A percentile compares a stretch with the other conserved stretches of the same genome.
These are phyloP conservation scores for Leucocoprinus sp. DNA, from an alignment of 768 basidiomycete species.

Conservation along the genomic window DNA sequence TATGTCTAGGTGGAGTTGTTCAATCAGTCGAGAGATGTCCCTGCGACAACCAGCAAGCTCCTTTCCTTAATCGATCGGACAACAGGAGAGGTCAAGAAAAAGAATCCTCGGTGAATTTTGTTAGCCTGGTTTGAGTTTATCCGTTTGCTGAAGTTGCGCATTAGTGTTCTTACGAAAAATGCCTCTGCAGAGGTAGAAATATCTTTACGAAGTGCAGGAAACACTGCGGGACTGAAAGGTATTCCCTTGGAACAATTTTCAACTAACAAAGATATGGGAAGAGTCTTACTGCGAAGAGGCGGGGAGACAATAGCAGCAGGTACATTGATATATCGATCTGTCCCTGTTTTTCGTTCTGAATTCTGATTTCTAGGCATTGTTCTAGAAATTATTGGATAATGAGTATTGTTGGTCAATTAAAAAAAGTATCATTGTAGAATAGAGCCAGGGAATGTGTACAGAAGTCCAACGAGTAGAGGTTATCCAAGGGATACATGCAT, in stretches of 20 bases:
- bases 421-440: too few species aligned
- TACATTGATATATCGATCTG: conserved; percentile 19
- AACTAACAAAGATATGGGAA: conserved; percentile 92
- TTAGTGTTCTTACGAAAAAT: conserved; percentile 79
- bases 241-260: conserved; percentile 86
- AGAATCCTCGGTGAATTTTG: conserved; percentile 64
- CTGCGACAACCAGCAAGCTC: conserved; percentile 79
- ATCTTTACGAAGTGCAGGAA: conserved; percentile 50
- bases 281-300: conserved; percentile 76
- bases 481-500: too few species aligned
- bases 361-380: conserved; percentile 29
- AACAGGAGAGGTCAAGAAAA: conserved; percentile 64
- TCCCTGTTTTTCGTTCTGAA: background rate
- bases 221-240: conserved; percentile 41
- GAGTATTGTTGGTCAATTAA: background rate
- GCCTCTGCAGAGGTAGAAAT: conserved; percentile 83
- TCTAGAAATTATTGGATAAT: conserved; percentile 25
- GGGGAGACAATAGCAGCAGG: conserved; percentile 96
- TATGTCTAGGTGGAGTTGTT: conserved; percentile 75
- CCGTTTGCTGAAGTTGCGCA: background rate
- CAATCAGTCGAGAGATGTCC: conserved; percentile 89
- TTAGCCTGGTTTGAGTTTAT: background rate
- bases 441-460: too few species aligned
- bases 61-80: conserved; percentile 72
- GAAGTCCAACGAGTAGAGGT: background rate